Evolutionary conservation across 2,329 filamentous ascomycete genomes (phyloP).

Genomic region (Aureobasidium namibiae): DNA sequence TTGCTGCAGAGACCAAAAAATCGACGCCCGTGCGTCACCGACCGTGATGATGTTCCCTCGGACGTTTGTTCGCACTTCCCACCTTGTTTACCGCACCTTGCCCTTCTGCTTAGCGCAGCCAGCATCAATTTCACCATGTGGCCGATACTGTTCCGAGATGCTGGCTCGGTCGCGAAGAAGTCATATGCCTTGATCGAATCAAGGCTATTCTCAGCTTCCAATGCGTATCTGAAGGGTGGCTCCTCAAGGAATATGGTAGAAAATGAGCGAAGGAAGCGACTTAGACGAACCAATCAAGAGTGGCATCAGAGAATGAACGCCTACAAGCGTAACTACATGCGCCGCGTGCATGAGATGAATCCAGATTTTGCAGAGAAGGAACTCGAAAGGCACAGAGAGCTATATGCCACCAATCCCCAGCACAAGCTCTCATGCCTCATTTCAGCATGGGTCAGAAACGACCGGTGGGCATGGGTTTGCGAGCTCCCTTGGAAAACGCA

Average conservation of each 20-base stretch:
- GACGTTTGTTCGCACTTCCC: not conserved
- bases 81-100: not conserved
- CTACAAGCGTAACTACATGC: not conserved
- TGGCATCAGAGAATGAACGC: not conserved
- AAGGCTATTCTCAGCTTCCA: not conserved
- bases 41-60: not conserved
- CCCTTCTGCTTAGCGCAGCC: not conserved
- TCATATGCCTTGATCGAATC: not conserved
- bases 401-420: not conserved
- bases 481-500: not conserved
- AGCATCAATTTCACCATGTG: not conserved
- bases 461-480: not conserved
- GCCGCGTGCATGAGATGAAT: not conserved
- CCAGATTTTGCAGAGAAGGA: not conserved
- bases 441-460: not conserved
- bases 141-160: no score
- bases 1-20: constrained; percentile 5
- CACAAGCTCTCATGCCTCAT: not conserved
- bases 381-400: not conserved
- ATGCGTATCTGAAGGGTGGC: no score
- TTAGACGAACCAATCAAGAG: not conserved
- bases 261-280: not conserved
- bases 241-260: not conserved
- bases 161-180: no score
- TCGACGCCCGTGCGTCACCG: not conserved